These are phyloP conservation scores for Candida jianshihensis DNA, from an alignment of 805 yeast genomes.

Conservation along the genomic window DNA sequence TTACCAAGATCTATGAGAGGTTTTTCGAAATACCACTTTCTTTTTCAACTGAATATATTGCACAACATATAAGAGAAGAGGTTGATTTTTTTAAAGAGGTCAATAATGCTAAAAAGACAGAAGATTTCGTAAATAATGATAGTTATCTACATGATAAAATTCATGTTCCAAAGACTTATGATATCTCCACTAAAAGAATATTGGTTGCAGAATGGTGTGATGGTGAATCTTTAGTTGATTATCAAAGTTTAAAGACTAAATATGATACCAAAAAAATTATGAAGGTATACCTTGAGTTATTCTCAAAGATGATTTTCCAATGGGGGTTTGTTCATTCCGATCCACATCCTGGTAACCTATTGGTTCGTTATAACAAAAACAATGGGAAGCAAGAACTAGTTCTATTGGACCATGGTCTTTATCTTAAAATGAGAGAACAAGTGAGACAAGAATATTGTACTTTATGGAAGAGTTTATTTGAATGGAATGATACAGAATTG, in stretches of 20 bases:
- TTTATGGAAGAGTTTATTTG: constrained; percentile 59
- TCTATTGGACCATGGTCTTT: constrained; percentile 70
- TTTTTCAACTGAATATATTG: constrained; percentile 48
- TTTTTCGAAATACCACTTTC: constrained; percentile 60
- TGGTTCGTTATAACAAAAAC: constrained; percentile 36
- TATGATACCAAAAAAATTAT: constrained; percentile 34
- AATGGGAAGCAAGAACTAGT: constrained; percentile 46
- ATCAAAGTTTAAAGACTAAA: constrained; percentile 32
- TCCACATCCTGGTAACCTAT: constrained; percentile 76
- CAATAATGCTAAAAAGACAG: constrained; percentile 40
- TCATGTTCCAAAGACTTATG: constrained; percentile 50
- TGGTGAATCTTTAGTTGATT: constrained; percentile 51
- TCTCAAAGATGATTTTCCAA: constrained; percentile 49
- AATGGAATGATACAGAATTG: constrained; percentile 41
- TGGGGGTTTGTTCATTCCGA: constrained; percentile 65
- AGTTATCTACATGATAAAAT: constrained; percentile 32
- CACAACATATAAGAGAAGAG: constrained; percentile 52
- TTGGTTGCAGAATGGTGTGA: constrained; percentile 73
- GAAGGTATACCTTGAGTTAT: constrained; percentile 41
- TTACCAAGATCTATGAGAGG: constrained; percentile 46
- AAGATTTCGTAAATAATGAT: constrained; percentile 35
- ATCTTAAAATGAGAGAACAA: constrained; percentile 42
- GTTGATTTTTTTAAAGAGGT: constrained; percentile 54
- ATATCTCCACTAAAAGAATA: constrained; percentile 42
- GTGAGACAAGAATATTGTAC: constrained; percentile 51